These are phyloP conservation scores for Wickerhamomyces sp. DNA, from an alignment of 1,139 yeast species.

Conservation along the genomic window DNA sequence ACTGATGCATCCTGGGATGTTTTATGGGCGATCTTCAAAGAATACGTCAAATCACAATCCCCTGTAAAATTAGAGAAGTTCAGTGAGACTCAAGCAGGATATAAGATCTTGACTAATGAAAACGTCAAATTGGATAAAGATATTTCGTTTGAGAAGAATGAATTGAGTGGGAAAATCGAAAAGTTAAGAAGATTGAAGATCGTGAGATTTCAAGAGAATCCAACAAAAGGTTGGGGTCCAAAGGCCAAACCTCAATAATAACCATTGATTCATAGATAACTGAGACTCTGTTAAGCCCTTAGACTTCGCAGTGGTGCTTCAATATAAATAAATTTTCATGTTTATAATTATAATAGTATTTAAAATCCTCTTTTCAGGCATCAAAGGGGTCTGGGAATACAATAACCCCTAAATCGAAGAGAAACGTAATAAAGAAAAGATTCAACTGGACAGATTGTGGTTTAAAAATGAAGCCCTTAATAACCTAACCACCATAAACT, in stretches of 20 bases:
- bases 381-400: too few species aligned
- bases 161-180: constrained; percentile 50
- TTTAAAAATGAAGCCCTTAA: not conserved
- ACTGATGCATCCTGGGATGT: constrained; percentile 85
- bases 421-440: not conserved
- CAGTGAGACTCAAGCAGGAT: constrained; percentile 59
- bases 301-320: too few species aligned
- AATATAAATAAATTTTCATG: too few species aligned
- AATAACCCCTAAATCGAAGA: not conserved
- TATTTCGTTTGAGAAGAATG: constrained; percentile 51
- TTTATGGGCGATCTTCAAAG: constrained; percentile 66
- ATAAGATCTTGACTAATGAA: constrained; percentile 45
- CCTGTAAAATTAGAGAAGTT: constrained; percentile 37
- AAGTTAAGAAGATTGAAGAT: constrained; percentile 68
- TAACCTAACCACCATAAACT: constrained; percentile 35
- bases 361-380: too few species aligned
- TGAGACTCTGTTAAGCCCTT: too few species aligned
- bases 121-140: constrained; percentile 28
- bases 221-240: constrained; percentile 96
- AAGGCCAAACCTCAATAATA: constrained; percentile 57
- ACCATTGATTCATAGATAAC: too few species aligned
- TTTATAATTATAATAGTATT: too few species aligned
- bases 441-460: too few species aligned
- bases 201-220: constrained; percentile 86
- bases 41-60: constrained; percentile 51